Evolutionary conservation across 139 green algal genomes (phyloP).

Genomic region (Chlorella sp.): DNA sequence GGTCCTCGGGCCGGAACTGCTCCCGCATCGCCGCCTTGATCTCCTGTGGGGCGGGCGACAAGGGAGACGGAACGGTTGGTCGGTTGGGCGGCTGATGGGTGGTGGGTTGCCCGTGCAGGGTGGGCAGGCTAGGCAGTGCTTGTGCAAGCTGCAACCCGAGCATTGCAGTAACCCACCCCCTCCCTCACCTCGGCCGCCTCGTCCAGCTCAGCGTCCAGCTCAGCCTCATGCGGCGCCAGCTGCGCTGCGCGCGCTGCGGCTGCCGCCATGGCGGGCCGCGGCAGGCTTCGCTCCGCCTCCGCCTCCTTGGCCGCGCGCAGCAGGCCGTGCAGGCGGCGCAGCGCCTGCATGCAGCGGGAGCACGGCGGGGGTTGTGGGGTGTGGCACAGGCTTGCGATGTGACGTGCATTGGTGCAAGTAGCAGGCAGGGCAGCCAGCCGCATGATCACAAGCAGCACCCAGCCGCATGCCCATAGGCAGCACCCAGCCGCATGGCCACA

Average conservation of each 20-base stretch:
- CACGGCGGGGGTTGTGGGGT: too few relatives aligned
- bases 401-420: too few relatives aligned
- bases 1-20: constrained; percentile 69
- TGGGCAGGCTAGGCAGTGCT: too few relatives aligned
- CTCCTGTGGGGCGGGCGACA: constrained; percentile 9
- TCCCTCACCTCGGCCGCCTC: constrained; percentile 67
- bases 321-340: constrained; percentile 85
- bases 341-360: constrained; percentile 20
- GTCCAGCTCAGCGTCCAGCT: constrained; percentile 87
- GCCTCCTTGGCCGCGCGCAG: constrained; percentile 74
- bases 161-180: too few relatives aligned
- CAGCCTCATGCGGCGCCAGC: constrained; percentile 59
- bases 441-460: too few relatives aligned
- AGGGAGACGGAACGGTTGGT: neutral
- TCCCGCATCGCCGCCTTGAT: constrained; percentile 52
- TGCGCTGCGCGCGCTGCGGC: constrained; percentile 28
- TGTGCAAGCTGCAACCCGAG: too few relatives aligned
- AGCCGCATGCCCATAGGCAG: too few relatives aligned
- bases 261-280: constrained; percentile 33
- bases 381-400: too few relatives aligned
- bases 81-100: neutral
- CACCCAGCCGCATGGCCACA: too few relatives aligned
- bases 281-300: constrained; percentile 69
- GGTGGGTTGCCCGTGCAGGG: neutral
- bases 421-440: too few relatives aligned